These are phyloP conservation scores for Saccharomyces hybrid DNA, from an alignment of 1,139 yeast species.

Conservation along the genomic window DNA sequence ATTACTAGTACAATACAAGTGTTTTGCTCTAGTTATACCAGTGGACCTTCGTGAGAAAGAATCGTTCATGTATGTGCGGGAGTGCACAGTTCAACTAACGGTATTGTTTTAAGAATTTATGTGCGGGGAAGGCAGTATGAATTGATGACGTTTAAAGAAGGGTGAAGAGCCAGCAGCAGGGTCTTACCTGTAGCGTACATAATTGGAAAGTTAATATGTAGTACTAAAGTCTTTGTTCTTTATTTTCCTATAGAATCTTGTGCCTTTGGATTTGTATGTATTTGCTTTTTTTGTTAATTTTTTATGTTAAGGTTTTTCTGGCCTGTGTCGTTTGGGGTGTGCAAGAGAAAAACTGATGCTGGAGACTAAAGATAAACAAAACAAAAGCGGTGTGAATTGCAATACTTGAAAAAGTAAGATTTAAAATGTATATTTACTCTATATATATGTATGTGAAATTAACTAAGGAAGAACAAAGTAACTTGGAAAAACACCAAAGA, in stretches of 20 bases:
- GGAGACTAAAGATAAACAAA: background rate
- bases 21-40: background rate
- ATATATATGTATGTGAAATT: background rate
- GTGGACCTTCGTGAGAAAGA: background rate
- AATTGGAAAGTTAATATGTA: background rate
- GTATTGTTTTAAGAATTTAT: background rate
- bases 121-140: background rate
- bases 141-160: background rate
- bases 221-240: background rate
- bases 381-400: background rate
- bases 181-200: background rate
- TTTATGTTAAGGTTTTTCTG: background rate
- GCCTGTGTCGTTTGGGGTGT: background rate
- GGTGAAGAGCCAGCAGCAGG: background rate
- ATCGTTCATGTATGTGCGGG: background rate
- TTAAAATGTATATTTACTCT: background rate
- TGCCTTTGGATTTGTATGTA: background rate
- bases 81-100: background rate
- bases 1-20: background rate
- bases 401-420: background rate
- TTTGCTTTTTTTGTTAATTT: background rate
- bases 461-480: background rate
- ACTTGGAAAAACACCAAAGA: background rate
- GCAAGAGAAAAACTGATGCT: background rate
- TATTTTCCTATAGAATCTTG: background rate